Conservation (phyloP, 2,329 filamentous ascomycete species). For the Phialophora chinensis region DNA sequence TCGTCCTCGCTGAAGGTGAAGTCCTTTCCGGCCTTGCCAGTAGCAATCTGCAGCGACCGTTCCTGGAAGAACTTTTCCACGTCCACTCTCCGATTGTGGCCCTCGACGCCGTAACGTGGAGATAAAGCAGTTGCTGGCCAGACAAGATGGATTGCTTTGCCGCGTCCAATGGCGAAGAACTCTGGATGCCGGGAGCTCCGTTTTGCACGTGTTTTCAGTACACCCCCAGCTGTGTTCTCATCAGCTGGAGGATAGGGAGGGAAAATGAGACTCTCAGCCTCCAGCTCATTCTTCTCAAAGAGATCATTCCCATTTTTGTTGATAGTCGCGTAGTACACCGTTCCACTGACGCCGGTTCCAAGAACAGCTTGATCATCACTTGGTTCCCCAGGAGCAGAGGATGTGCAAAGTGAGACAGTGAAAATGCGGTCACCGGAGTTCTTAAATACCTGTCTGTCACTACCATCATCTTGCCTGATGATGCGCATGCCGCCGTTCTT, state of each 20-base stretch:
- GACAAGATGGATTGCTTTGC: slow-evolving; percentile 94
- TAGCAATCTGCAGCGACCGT: slow-evolving; percentile 90
- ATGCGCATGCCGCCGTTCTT: slow-evolving; percentile 92
- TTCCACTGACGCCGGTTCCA: slow-evolving; percentile 90
- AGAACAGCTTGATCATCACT: slow-evolving; percentile 80
- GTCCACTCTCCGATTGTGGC: slow-evolving; percentile 69
- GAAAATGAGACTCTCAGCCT: slow-evolving; percentile 85
- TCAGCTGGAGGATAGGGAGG: slow-evolving; percentile 85
- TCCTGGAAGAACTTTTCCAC: slow-evolving; percentile 86
- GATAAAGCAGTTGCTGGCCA: slow-evolving; percentile 63
- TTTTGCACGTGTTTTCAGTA: slow-evolving; percentile 93
- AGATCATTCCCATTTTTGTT: slow-evolving; percentile 78
- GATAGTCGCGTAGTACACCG: slow-evolving; percentile 93
- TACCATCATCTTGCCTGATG: slow-evolving; percentile 91
- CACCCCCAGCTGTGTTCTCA: slow-evolving; percentile 87
- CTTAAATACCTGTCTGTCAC: slow-evolving; percentile 88
- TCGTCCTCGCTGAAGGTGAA: slow-evolving; percentile 98
- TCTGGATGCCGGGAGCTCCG: slow-evolving; percentile 87
- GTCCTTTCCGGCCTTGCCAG: slow-evolving; percentile 97
- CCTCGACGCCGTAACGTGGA: slow-evolving; percentile 56
- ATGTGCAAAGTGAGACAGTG: slow-evolving; percentile 83
- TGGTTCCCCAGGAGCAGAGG: slow-evolving; percentile 58
- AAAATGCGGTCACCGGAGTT: slow-evolving; percentile 93
- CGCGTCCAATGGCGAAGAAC: slow-evolving; percentile 92
- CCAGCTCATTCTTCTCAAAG: slow-evolving; percentile 77